phyloP scores from a whole-genome alignment of 164 flowering plant species.

The Buxus sempervirens region DNA sequence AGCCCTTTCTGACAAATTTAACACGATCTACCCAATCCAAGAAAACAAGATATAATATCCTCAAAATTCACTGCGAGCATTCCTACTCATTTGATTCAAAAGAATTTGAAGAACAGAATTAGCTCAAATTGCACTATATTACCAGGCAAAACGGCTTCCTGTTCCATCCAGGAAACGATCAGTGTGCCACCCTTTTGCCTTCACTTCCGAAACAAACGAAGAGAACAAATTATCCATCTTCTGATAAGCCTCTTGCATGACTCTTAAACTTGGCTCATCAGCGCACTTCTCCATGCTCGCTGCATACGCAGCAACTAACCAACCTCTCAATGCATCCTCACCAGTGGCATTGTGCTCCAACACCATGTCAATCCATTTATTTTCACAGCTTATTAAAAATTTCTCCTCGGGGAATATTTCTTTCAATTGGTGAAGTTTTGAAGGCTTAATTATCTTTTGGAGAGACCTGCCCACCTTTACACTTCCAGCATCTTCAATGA shows the following conservation, averaged over 20 bases:
- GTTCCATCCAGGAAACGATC: constrained; percentile 91
- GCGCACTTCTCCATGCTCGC: constrained; percentile 35
- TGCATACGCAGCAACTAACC: constrained; percentile 95
- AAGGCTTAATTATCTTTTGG: constrained; percentile 58
- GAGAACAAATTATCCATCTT: constrained; percentile 53
- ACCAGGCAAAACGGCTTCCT: constrained; percentile 75
- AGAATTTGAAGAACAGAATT: background rate
- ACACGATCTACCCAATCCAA: background rate
- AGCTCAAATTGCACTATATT: constrained; percentile 6
- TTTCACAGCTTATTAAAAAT: constrained; percentile 48
- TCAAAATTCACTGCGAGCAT: background rate
- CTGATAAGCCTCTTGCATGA: constrained; percentile 57
- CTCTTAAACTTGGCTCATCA: constrained; percentile 13
- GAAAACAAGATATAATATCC: background rate
- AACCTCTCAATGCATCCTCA: constrained; percentile 91
- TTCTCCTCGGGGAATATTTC: constrained; percentile 68
- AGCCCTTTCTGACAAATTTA: too few relatives aligned
- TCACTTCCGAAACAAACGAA: constrained; percentile 57
- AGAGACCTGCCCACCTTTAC: constrained; percentile 74
- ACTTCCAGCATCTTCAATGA: constrained; percentile 76
- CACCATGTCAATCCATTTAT: constrained; percentile 64
- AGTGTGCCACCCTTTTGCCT: constrained; percentile 91
- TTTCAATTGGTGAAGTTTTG: constrained; percentile 47
- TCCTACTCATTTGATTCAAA: background rate
- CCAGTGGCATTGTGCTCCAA: constrained; percentile 76